phyloP scores from a whole-genome alignment of 2,329 filamentous ascomycete genomes.

The Alternaria viburni region DNA sequence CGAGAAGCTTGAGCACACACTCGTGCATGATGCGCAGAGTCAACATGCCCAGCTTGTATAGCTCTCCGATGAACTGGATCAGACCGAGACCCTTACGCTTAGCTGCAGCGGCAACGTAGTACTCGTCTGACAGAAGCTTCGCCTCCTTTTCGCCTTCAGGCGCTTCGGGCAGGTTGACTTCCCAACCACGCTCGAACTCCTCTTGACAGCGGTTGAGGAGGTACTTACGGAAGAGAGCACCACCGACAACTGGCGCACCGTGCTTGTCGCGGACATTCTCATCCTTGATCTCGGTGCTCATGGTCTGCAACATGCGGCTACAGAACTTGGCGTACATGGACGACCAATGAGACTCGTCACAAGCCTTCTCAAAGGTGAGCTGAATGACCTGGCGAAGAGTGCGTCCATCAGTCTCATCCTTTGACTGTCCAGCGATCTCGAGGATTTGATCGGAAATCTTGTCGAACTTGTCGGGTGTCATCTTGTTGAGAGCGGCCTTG shows the following conservation, averaged over 20 bases:
- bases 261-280: constrained; percentile 92
- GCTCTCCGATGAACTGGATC: constrained; percentile 98
- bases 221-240: constrained; percentile 97
- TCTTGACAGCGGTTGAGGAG: constrained; percentile 98
- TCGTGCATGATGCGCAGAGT: constrained; percentile 99
- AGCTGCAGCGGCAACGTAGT: constrained; percentile 90
- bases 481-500: constrained; percentile 98
- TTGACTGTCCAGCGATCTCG: constrained; percentile 89
- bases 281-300: constrained; percentile 83
- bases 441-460: constrained; percentile 94
- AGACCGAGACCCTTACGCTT: constrained; percentile 97
- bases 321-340: constrained; percentile 99
- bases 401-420: constrained; percentile 91
- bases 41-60: constrained; percentile 98
- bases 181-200: constrained; percentile 98
- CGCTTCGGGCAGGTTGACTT: constrained; percentile 79
- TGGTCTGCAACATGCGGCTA: constrained; percentile 93
- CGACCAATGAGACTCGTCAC: constrained; percentile 97
- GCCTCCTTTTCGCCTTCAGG: constrained; percentile 83
- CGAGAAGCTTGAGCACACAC: constrained; percentile 95
- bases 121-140: constrained; percentile 90
- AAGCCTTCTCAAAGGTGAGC: constrained; percentile 98
- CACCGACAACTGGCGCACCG: constrained; percentile 86
- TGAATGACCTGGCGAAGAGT: constrained; percentile 98
- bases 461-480: constrained; percentile 99